phyloP scores from a whole-genome alignment of 2,329 filamentous ascomycete genomes.

The Aureobasidium sp. region DNA sequence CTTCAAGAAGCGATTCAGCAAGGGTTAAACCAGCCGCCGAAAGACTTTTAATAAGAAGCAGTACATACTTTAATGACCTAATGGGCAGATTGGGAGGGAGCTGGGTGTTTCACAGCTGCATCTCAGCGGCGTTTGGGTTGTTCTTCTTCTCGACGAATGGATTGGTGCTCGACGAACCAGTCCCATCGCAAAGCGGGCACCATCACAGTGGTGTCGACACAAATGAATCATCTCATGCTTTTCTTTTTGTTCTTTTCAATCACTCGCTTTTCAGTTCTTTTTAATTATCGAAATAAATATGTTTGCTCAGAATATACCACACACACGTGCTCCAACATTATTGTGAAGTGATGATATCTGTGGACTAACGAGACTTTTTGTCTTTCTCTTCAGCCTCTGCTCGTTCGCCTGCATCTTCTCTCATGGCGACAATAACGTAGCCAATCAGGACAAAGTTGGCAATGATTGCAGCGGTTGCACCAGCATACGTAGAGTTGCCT shows the following conservation, averaged over 20 bases:
- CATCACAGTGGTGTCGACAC: background rate
- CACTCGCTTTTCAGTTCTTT: background rate
- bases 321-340: background rate
- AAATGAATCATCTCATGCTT: background rate
- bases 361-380: constrained; percentile 29
- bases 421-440: constrained; percentile 89
- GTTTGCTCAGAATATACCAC: background rate
- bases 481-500: constrained; percentile 87
- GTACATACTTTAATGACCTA: constrained; percentile 8
- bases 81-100: constrained; percentile 3
- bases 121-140: constrained; percentile 11
- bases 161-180: background rate
- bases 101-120: constrained; percentile 8
- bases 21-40: constrained; percentile 19
- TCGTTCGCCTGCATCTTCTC: constrained; percentile 59
- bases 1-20: constrained; percentile 78
- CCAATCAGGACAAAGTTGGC: constrained; percentile 84
- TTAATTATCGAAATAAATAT: background rate
- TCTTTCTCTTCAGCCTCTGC: constrained; percentile 36
- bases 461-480: constrained; percentile 74
- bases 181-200: background rate
- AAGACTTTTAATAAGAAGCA: background rate
- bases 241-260: background rate
- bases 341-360: background rate
- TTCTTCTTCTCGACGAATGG: background rate